These are phyloP conservation scores for Aspergillus fumigatiaffinis DNA, from an alignment of 2,329 filamentous ascomycete genomes.

Conservation along the genomic window DNA sequence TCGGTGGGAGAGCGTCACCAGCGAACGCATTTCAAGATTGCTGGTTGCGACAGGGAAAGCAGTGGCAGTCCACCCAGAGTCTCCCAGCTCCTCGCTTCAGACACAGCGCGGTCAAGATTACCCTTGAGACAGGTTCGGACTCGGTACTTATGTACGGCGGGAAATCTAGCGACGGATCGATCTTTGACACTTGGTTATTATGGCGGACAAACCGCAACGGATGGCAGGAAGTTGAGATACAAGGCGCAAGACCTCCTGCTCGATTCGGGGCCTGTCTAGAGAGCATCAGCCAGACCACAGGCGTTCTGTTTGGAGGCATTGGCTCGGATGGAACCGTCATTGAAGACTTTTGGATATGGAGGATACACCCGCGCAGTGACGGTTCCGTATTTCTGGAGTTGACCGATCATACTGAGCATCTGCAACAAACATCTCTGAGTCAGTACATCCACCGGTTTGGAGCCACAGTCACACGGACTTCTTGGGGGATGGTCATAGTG, in stretches of 20 bases:
- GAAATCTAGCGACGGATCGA: slow-evolving; percentile 47
- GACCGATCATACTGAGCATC: slow-evolving; percentile 20
- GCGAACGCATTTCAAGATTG: slow-evolving; percentile 65
- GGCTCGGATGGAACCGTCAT: slow-evolving; percentile 59
- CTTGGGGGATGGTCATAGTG: slow-evolving; percentile 47
- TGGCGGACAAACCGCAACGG: slow-evolving; percentile 48
- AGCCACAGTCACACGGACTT: slow-evolving; percentile 47
- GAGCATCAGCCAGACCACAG: slow-evolving; percentile 43
- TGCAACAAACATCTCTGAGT: slow-evolving; percentile 24
- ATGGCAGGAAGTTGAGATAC: slow-evolving; percentile 46
- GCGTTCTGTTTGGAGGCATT: slow-evolving; percentile 71
- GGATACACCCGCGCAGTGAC: slow-evolving; percentile 41
- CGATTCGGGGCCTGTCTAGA: slow-evolving; percentile 55
- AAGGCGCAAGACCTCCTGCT: slow-evolving; percentile 39
- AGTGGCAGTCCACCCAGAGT: slow-evolving; percentile 62
- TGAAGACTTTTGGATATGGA: slow-evolving; percentile 64
- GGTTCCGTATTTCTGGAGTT: slow-evolving; percentile 24
- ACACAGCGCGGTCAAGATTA: slow-evolving; percentile 59
- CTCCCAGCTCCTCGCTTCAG: slow-evolving; percentile 72
- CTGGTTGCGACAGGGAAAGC: slow-evolving; percentile 63
- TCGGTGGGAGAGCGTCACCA: slow-evolving; percentile 77
- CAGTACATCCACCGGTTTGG: slow-evolving; percentile 46
- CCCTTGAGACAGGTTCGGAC: slow-evolving; percentile 33
- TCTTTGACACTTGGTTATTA: slow-evolving; percentile 53
- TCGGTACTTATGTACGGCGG: slow-evolving; percentile 60